Evolutionary conservation across 2,329 filamentous ascomycete genomes (phyloP).

Genomic region (Ophiocordyceps robertsii): DNA sequence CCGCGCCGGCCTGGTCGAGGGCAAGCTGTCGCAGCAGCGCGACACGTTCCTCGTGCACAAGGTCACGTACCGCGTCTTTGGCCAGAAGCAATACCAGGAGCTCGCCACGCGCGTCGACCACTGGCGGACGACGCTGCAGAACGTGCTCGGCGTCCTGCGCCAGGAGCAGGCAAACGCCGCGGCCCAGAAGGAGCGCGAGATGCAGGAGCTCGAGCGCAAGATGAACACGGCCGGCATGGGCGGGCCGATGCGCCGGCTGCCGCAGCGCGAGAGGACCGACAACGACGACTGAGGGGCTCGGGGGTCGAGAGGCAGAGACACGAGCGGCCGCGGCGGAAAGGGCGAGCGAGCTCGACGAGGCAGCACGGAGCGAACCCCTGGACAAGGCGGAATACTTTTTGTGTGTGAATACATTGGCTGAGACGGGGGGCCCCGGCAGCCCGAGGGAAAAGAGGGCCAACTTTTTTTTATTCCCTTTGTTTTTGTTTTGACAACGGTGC

Average conservation of each 20-base stretch:
- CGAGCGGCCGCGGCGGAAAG: background rate
- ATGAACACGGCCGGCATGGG: constrained; percentile 28
- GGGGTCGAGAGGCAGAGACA: background rate
- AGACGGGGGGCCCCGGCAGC: background rate
- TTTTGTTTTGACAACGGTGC: constrained; percentile 5
- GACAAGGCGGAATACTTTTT: background rate
- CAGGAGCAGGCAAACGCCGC: constrained; percentile 71
- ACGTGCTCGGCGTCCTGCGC: constrained; percentile 65
- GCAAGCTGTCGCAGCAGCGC: constrained; percentile 87
- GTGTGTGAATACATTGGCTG: background rate
- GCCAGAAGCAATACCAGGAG: constrained; percentile 96
- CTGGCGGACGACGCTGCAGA: constrained; percentile 72
- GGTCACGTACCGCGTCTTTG: constrained; percentile 91
- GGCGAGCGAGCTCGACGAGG: background rate
- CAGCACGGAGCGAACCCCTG: background rate
- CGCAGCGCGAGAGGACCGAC: constrained; percentile 35
- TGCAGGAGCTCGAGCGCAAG: constrained; percentile 58
- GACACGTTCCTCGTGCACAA: constrained; percentile 91
- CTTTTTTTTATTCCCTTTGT: background rate
- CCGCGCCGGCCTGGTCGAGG: constrained; percentile 87
- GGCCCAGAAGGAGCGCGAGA: constrained; percentile 64
- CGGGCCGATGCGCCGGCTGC: constrained; percentile 16
- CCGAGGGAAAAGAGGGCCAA: background rate
- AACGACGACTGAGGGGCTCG: constrained; percentile 36
- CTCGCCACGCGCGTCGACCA: constrained; percentile 81